Evolutionary conservation across 768 basidiomycete species (phyloP), one percentile per base, ranked within the genome.

Genomic region (Pleurotus eryngii): DNA sequence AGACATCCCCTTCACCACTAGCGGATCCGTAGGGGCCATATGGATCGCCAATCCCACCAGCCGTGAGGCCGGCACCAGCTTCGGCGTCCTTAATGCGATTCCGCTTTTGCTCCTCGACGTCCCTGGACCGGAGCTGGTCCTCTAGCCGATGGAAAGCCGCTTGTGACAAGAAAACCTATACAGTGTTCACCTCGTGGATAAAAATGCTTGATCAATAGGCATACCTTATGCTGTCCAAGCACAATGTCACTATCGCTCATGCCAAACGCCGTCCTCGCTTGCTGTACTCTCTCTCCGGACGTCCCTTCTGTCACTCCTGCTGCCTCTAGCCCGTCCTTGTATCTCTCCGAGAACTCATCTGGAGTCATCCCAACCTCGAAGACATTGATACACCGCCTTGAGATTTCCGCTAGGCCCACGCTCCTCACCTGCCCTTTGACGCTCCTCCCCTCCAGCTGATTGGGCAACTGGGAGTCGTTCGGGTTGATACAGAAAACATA

Each of bases 391-490:
- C 78, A 82, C 47, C 90, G 72, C 66, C 79, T 82, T 5, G 89
- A 83, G 60, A 98, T 81, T 72, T 93, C 91, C 2, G 86, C 73
- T 63, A 98, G 65, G 0, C 94, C 92, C 22, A 87, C 66, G 56
- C 90, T 89, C 49, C 90, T 80, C 38, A 98, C 87, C 72, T 98
- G 96, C 0, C 91, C 90, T 70, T 95, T 96, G 49, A 98, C 89
- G 40, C 89, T 87, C 46, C 95, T 79, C 9, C 92, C 90, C 74
- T 98, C 96, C 53, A 98, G 76, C 68, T 98, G 95, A 67, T 94
- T 92, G 39, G 95, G 94, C 17, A 98, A 74, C 67, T 96, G 96
- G 22, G 92, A 87, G 73, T 98, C 95, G 67, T 98, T 99, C 3
- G 95, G 94, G 68, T 90, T 94, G 63, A 98, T 72, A 66, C 94